Base-by-base conservation (phyloP, 352 stramenopile species). In the Labyrinthula sp. region DNA sequence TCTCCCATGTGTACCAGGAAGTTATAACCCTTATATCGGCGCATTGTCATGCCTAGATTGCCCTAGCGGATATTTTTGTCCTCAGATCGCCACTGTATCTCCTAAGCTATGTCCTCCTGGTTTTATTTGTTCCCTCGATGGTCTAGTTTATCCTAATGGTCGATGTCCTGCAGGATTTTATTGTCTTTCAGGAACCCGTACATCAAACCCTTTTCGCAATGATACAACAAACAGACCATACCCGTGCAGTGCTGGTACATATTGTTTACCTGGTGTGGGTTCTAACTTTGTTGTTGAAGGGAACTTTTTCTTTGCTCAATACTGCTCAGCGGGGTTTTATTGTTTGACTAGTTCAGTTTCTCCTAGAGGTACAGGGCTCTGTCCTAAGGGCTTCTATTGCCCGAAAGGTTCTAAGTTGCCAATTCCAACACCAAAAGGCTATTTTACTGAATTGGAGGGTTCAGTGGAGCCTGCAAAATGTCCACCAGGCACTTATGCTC, bases 171-270 rank as follows among this genome's bases (percentile, higher is more conserved):
- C 73, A 23, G 85, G 86, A 0, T 93, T 91, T 45, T 95, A 88
- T 62, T 95, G 86, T 56, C 64, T 69, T 28, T 78, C 87, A 62
- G 85, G 83, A 18, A 94, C 82, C 4, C 63, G 77, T 0, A 94
- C 83, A 0, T 74, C 77, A 21, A 84, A 95, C 48, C 74, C 74
- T 0, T 94, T 94, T 48, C 66, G 83, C 24, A 94, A 95, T 59
- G 85, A 95, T 59, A 95, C 85, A 21, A 82, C 82, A 1, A 55
- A 94, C 24, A 63, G 85, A 2, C 83, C 86, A 25, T 94, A 93
- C 47, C 78, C 86, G 17, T 96, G 84, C 57, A 71, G 65, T 38
- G 77, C 83, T 3, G 86, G 86, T 2, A 93, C 80, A 10, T 96
- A 93, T 60, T 96, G 86, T 48, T 62, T 93, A 12, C 73, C 73